Percentiles rank a stretch among this genome's conserved stretches.
Conservation (phyloP, 1,139 yeast genomes). For the Casaregolazyma suthepensis region DNA sequence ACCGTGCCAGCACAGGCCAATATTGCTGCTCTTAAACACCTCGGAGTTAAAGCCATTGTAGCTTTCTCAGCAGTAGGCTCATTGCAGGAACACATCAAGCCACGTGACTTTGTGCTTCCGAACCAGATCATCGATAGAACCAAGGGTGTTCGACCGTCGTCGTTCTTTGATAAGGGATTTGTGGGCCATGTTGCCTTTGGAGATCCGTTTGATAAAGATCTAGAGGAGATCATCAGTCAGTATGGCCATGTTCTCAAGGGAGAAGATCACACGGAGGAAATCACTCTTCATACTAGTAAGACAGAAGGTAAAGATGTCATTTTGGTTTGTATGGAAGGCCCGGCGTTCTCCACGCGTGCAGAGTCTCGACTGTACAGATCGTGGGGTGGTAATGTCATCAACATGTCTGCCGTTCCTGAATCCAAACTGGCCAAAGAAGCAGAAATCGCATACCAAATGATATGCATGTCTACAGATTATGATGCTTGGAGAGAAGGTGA, state of each 20-base stretch:
- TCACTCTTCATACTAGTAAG: conserved; percentile 50
- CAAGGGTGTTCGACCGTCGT: conserved; percentile 84
- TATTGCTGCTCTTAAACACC: conserved; percentile 84
- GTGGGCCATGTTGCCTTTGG: conserved; percentile 98
- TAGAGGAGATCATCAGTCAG: conserved; percentile 60
- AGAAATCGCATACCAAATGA: conserved; percentile 93
- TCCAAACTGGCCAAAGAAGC: conserved; percentile 96
- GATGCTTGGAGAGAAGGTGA: conserved; percentile 96
- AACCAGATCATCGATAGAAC: conserved; percentile 96
- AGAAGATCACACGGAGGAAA: conserved; percentile 30
- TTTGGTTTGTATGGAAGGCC: conserved; percentile 97
- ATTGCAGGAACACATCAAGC: conserved; percentile 77
- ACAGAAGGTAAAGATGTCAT: conserved; percentile 64
- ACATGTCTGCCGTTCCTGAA: conserved; percentile 95
- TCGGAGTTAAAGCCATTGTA: conserved; percentile 81
- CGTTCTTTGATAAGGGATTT: conserved; percentile 86
- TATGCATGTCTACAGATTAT: conserved; percentile 98
- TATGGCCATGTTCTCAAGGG: conserved; percentile 51
- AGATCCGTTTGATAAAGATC: conserved; percentile 81
- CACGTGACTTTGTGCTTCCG: conserved; percentile 92
- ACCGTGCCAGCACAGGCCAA: conserved; percentile 93
- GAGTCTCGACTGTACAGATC: conserved; percentile 82
- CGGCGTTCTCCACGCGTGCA: conserved; percentile 96
- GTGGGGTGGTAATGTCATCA: conserved; percentile 93
- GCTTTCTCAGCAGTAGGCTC: conserved; percentile 98